phyloP scores from a whole-genome alignment of 495 filamentous ascomycete species.

The Aspergillus bertholletiae region DNA sequence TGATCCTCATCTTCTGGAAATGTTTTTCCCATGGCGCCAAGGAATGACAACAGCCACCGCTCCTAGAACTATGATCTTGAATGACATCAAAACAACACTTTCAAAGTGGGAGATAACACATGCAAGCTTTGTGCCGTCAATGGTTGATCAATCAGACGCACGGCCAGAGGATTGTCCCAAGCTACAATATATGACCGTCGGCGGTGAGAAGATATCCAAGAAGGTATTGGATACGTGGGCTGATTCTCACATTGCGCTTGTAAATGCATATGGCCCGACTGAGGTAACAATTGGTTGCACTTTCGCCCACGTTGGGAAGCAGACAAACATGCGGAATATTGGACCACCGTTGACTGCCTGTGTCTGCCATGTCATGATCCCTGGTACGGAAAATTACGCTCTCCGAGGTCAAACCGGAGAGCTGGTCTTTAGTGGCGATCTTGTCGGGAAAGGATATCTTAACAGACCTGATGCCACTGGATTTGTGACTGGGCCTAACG shows the following conservation, averaged over 20 bases:
- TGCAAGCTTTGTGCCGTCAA: conserved; percentile 38
- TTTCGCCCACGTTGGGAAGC: conserved; percentile 64
- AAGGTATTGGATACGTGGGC: conserved; percentile 46
- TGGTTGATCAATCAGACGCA: conserved; percentile 26
- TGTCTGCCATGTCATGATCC: conserved; percentile 72
- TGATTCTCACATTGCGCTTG: conserved; percentile 30
- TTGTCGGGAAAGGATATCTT: conserved; percentile 86
- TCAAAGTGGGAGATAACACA: conserved; percentile 78
- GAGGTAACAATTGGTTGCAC: conserved; percentile 89
- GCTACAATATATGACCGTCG: conserved; percentile 37
- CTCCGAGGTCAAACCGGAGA: conserved; percentile 80
- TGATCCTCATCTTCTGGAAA: conserved; percentile 34
- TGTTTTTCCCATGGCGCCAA: conserved; percentile 37
- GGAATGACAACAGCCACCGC: conserved; percentile 34
- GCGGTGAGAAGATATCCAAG: conserved; percentile 45
- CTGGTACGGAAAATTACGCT: conserved; percentile 63
- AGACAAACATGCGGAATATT: conserved; percentile 80
- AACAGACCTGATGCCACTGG: conserved; percentile 61
- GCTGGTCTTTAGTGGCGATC: conserved; percentile 77
- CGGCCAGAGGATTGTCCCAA: conserved; percentile 25
- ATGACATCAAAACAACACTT: conserved; percentile 27
- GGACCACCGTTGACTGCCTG: conserved; percentile 81
- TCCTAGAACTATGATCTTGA: conserved; percentile 27
- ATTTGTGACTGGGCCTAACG: conserved; percentile 34
- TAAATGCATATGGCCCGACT: conserved; percentile 71